Evolutionary conservation across 78 protist species (phyloP), one percentile per base, ranked within the genome.

Genomic region (Pigoraptor vietnamica): DNA sequence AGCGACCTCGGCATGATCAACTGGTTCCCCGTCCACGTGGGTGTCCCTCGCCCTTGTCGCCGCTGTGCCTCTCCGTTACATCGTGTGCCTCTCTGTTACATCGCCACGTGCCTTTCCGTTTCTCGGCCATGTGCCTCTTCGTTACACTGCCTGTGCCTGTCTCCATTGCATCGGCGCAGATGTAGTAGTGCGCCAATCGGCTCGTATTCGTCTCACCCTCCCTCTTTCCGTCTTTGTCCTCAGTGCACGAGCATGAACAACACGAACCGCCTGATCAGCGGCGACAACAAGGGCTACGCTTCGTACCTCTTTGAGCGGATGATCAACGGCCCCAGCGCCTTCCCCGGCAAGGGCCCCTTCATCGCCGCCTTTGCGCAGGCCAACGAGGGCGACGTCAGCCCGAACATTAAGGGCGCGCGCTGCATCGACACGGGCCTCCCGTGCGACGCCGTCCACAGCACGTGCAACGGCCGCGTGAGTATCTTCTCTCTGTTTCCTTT

Each of bases 271-370:
- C 93, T 96, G 38, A 92, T 94, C 34, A 86, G 92, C 91, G 94
- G 95, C 87, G 97, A 96, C 92, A 96, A 96, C 94, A 96, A 96
- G 89, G 97, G 97, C 87, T 92, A 90, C 91, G 97, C 97, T 24
- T 91, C 96, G 81, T 93, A 92, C 34, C 32, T 89, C 0, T 92
- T 93, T 88, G 97, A 96, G 91, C 88, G 89, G 82, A 29, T 37
- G 24, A 48, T 37, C 38, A 93, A 95, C 83, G 90, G 91, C 39
- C 36, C 90, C 37, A 33, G 29, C 23, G 14, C 89, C 23, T 34
- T 86, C 35, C 96, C 97, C 55, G 95, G 95, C 55, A 34, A 36
- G 35, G 96, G 95, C 67, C 91, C 93, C 81, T 96, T 96, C 33
- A 90, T 96, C 24, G 96, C 97, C 0, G 95, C 95, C 36, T 96